Evolutionary conservation across 106 monocot species (phyloP).

Genomic region (Amphibolis antarctica): DNA sequence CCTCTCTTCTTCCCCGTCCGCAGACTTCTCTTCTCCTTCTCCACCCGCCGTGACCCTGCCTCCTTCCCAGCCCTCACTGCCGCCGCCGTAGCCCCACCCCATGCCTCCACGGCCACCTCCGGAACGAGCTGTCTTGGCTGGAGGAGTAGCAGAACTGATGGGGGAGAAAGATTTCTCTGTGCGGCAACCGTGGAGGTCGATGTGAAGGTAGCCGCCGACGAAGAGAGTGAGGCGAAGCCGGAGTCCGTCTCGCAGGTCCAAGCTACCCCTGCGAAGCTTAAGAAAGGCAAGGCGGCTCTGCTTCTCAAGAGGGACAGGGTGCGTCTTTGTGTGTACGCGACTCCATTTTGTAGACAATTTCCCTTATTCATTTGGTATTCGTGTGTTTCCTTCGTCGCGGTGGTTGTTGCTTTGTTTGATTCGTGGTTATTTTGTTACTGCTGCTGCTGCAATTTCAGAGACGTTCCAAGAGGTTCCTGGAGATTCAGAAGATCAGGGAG

Average conservation of each 20-base stretch:
- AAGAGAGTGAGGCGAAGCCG: slow-evolving; percentile 9
- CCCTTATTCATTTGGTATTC: no score
- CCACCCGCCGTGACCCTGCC: slow-evolving; percentile 2
- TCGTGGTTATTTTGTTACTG: not conserved
- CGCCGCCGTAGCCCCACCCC: not conserved
- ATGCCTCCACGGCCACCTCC: no score
- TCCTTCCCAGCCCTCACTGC: slow-evolving; percentile 5
- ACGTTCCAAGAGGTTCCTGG: slow-evolving; percentile 86
- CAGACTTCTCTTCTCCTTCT: not conserved
- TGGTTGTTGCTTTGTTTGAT: not conserved
- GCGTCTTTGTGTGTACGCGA: not conserved
- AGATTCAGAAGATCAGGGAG: slow-evolving; percentile 95
- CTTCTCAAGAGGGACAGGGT: slow-evolving; percentile 86
- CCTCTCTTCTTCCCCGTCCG: not conserved
- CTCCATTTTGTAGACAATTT: no score
- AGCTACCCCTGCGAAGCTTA: slow-evolving; percentile 48
- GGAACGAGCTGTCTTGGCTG: not conserved
- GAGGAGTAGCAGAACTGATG: not conserved
- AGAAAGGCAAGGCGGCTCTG: slow-evolving; percentile 73
- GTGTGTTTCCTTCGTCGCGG: not conserved
- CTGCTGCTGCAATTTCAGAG: slow-evolving; percentile 25
- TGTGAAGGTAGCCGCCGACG: slow-evolving; percentile 24
- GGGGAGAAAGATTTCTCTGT: slow-evolving; percentile 1
- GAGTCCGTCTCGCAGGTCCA: slow-evolving; percentile 2
- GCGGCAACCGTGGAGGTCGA: slow-evolving; percentile 37